Evolutionary conservation across 441 rosid species (phyloP).

Genomic region (Populus hybrid): DNA sequence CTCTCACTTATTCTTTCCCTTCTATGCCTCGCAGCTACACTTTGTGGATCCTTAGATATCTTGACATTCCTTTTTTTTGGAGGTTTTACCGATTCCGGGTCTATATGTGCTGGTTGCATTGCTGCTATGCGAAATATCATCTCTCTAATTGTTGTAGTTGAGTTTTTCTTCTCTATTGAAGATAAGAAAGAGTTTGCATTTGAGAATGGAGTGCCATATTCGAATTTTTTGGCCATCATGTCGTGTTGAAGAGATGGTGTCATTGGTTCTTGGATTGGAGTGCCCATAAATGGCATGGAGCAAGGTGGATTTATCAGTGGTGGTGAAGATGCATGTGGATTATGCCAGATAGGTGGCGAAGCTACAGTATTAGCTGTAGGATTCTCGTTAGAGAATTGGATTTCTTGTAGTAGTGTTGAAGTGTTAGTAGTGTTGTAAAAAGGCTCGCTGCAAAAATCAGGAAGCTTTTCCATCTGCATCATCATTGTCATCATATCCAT

Average conservation of each 20-base stretch:
- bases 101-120: constrained; percentile 92
- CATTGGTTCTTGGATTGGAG: constrained; percentile 36
- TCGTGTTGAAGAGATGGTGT: constrained; percentile 32
- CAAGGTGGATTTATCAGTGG: not conserved
- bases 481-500: constrained; percentile 69
- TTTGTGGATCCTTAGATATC: constrained; percentile 95
- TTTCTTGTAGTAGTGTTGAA: constrained; percentile 10
- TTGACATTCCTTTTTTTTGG: constrained; percentile 81
- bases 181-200: constrained; percentile 36
- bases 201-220: constrained; percentile 25
- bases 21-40: constrained; percentile 86
- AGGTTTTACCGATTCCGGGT: constrained; percentile 81
- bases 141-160: constrained; percentile 82
- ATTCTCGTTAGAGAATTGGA: constrained; percentile 26
- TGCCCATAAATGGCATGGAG: constrained; percentile 26
- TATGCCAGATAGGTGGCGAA: constrained; percentile 17
- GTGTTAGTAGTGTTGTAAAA: constrained; percentile 20
- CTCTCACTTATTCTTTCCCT: constrained; percentile 87
- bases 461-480: constrained; percentile 81
- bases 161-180: constrained; percentile 48
- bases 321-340: constrained; percentile 17
- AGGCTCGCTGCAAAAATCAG: constrained; percentile 42
- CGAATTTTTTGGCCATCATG: constrained; percentile 24
- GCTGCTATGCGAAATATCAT: constrained; percentile 87
- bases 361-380: not conserved